Base-by-base conservation (phyloP, 176 grass and related monocot genomes). In the Ampelocalamus luodianensis region DNA sequence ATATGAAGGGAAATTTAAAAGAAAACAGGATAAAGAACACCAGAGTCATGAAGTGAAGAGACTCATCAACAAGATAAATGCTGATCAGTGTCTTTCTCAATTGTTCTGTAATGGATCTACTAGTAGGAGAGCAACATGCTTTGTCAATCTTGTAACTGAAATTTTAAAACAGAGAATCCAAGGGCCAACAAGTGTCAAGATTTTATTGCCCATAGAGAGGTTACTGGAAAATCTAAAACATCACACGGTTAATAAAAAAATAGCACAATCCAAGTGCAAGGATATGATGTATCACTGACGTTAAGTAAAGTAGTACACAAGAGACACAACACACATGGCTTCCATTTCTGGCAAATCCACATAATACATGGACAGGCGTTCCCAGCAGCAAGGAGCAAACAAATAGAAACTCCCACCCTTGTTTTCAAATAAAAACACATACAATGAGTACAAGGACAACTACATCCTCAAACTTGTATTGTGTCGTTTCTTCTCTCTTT, bases 401-500 rank as follows among this genome's bases (percentile, higher is more conserved):
- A 72, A 54, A 63, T 72, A 26, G 56, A n/a, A 38, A 43, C 5
- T 79, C 37, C 24, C 45, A 48, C 10, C 39, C 15, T 29, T 29
- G 29, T 89, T 67, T 64, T 71, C 46, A 65, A 83, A 77, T 58
- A 72, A 81, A 81, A 81, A 65, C 26, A 46, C 49, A 81, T 67
- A 40, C 44, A 61, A 88, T 55, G 14, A 32, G 22, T 43, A 26
- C 18, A 73, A 42, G 1, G 14, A 73, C 23, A 56, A 46, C 42
- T 18, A 73, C 12, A 79, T 26, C 20, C 61, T 64, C 73, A 69
- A 64, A 50, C 55, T 37, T 77, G 54, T 51, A 51, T 55, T 10
- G 64, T 76, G 20, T 59, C 4, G 37, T 76, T 10, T 68, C 22
- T 72, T 32, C 73, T 82, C 20, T 80, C 29, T 71, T 69, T n/a